Evolutionary conservation across 2,329 filamentous ascomycete species (phyloP).

Genomic region (Leptographium radiaticola): DNA sequence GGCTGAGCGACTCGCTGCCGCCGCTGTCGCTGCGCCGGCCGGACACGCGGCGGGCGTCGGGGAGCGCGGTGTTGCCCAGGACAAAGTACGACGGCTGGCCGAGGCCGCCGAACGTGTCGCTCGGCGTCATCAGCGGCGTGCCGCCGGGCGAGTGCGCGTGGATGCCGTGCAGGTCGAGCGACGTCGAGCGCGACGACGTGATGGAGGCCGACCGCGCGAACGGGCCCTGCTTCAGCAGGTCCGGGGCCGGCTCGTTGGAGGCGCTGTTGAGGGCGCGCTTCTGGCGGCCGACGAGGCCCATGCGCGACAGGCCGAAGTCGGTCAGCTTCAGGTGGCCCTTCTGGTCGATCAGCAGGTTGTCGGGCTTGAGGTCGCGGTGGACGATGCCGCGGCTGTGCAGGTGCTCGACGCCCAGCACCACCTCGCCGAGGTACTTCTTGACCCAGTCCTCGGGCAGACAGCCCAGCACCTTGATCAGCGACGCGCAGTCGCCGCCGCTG

Average conservation of each 20-base stretch:
- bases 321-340: conserved; percentile 95
- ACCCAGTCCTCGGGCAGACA: conserved; percentile 94
- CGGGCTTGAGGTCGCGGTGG: conserved; percentile 91
- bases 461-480: conserved; percentile 85
- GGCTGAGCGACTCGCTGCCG: conserved; percentile 71
- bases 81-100: conserved; percentile 90
- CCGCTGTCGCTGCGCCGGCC: conserved; percentile 85
- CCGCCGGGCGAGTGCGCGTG: conserved; percentile 59
- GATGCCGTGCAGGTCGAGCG: conserved; percentile 64
- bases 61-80: conserved; percentile 35
- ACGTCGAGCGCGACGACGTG: conserved; percentile 82
- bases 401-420: conserved; percentile 93
- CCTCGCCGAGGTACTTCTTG: conserved; percentile 92
- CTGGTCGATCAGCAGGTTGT: conserved; percentile 93
- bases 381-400: conserved; percentile 90
- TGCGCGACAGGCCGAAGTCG: conserved; percentile 91
- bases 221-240: conserved; percentile 82
- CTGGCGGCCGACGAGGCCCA: conserved; percentile 93
- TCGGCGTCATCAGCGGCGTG: conserved; percentile 80
- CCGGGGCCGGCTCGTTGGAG: conserved; percentile 71
- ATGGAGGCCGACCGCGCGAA: conserved; percentile 79
- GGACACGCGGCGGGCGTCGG: conserved; percentile 58
- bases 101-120: conserved; percentile 48
- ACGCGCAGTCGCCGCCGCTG: conserved; percentile 93
- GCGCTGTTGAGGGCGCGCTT: conserved; percentile 77